Evolutionary conservation across 768 basidiomycete genomes (phyloP).

Genomic region (Suillus occidentalis): DNA sequence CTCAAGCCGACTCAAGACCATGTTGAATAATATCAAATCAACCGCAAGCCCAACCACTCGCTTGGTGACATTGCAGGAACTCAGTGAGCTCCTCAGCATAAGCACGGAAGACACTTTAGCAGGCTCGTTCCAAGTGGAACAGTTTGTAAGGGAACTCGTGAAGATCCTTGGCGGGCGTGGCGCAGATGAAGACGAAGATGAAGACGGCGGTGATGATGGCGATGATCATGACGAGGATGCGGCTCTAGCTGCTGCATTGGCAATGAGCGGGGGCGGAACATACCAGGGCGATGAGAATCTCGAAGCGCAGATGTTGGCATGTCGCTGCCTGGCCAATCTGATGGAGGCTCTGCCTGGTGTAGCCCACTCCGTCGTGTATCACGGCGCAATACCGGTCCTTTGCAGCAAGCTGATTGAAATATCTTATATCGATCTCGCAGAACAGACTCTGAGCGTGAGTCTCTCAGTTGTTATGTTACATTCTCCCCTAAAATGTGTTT

Average conservation of each 20-base stretch:
- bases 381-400: slow-evolving; percentile 96
- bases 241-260: slow-evolving; percentile 83
- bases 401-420: slow-evolving; percentile 98
- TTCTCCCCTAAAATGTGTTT: slow-evolving; percentile 16
- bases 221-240: slow-evolving; percentile 80
- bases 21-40: slow-evolving; percentile 85
- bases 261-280: slow-evolving; percentile 69
- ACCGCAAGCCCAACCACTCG: slow-evolving; percentile 84
- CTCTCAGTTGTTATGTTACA: slow-evolving; percentile 10
- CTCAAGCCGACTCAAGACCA: slow-evolving; percentile 82
- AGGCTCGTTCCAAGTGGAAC: slow-evolving; percentile 93
- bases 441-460: slow-evolving; percentile 96
- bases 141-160: slow-evolving; percentile 89
- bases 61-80: slow-evolving; percentile 87
- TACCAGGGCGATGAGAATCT: slow-evolving; percentile 83
- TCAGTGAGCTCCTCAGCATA: slow-evolving; percentile 92
- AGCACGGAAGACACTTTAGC: slow-evolving; percentile 97
- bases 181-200: slow-evolving; percentile 69
- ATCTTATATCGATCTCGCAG: slow-evolving; percentile 96
- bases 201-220: slow-evolving; percentile 61
- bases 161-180: slow-evolving; percentile 84
- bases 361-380: slow-evolving; percentile 96
- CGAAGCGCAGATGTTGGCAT: slow-evolving; percentile 94
- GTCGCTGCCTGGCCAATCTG: slow-evolving; percentile 93
- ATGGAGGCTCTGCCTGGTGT: slow-evolving; percentile 99